Evolutionary conservation across 768 basidiomycete species (phyloP).

Genomic region (Boletus patriciae): DNA sequence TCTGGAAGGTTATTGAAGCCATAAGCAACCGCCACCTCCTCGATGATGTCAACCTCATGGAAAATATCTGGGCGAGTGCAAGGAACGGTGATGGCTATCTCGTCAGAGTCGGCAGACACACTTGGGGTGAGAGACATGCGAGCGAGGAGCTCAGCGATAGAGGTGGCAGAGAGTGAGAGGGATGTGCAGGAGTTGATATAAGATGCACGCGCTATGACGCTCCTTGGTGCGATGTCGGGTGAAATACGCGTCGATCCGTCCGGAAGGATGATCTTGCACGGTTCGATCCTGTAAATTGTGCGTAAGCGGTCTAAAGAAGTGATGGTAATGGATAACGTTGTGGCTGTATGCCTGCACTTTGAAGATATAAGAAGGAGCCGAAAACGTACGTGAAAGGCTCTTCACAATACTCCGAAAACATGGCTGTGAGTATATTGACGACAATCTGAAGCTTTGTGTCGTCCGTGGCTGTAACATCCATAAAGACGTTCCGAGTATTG

Average conservation of each 20-base stretch:
- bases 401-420: constrained; percentile 97
- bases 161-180: constrained; percentile 61
- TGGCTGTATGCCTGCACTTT: background rate
- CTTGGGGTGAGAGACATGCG: constrained; percentile 76
- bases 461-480: constrained; percentile 96
- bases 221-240: constrained; percentile 75
- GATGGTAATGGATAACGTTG: background rate
- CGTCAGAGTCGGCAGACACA: constrained; percentile 54
- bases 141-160: constrained; percentile 71
- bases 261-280: constrained; percentile 79
- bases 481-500: constrained; percentile 91
- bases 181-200: constrained; percentile 98
- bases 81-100: constrained; percentile 76
- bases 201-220: constrained; percentile 73
- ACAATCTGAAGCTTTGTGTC: constrained; percentile 96
- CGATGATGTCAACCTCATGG: constrained; percentile 98
- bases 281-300: constrained; percentile 71
- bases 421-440: constrained; percentile 90
- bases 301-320: background rate
- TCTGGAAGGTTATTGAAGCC: constrained; percentile 96
- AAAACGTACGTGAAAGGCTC: constrained; percentile 83
- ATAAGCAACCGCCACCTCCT: constrained; percentile 96
- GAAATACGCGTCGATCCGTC: constrained; percentile 75
- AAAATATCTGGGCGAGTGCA: constrained; percentile 98
- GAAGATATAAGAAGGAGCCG: background rate